Conservation (phyloP, 768 basidiomycete genomes). For the Xerocomellus amylosporus region DNA sequence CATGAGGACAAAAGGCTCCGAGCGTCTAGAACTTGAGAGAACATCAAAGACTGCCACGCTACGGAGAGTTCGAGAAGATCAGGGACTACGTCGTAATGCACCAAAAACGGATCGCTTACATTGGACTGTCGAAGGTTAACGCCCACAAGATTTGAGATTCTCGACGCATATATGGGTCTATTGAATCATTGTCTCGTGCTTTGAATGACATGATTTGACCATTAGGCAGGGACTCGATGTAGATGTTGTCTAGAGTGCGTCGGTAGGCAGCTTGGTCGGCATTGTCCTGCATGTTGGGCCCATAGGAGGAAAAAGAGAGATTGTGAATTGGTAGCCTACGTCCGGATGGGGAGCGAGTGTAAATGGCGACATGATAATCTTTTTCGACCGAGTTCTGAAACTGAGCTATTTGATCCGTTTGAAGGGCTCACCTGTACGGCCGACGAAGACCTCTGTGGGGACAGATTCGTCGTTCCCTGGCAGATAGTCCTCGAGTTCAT, state of each 20-base stretch:
- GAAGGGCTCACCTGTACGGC: slow-evolving; percentile 54
- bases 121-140: slow-evolving; percentile 56
- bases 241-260: slow-evolving; percentile 72
- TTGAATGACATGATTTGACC: slow-evolving; percentile 80
- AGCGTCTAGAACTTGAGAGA: slow-evolving; percentile 42
- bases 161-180: slow-evolving; percentile 27
- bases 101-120: slow-evolving; percentile 45
- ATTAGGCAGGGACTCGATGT: slow-evolving; percentile 77
- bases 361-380: slow-evolving; percentile 92
- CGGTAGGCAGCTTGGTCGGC: slow-evolving; percentile 69
- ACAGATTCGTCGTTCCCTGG: slow-evolving; percentile 28
- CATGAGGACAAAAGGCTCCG: slow-evolving; percentile 76
- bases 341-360: slow-evolving; percentile 46
- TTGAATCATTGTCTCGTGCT: slow-evolving; percentile 30
- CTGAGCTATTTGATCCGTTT: neutral
- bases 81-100: neutral
- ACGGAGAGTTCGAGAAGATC: slow-evolving; percentile 2
- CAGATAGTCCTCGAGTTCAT: slow-evolving; percentile 56
- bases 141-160: slow-evolving; percentile 56
- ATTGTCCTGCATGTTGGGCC: slow-evolving; percentile 86
- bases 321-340: slow-evolving; percentile 61
- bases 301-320: slow-evolving; percentile 87
- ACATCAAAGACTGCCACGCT: slow-evolving; percentile 87
- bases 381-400: slow-evolving; percentile 15
- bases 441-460: slow-evolving; percentile 55